Percentiles rank a stretch among this genome's conserved stretches.
Conservation (phyloP, 2,329 filamentous ascomycete genomes). For the Alternaria triticina region DNA sequence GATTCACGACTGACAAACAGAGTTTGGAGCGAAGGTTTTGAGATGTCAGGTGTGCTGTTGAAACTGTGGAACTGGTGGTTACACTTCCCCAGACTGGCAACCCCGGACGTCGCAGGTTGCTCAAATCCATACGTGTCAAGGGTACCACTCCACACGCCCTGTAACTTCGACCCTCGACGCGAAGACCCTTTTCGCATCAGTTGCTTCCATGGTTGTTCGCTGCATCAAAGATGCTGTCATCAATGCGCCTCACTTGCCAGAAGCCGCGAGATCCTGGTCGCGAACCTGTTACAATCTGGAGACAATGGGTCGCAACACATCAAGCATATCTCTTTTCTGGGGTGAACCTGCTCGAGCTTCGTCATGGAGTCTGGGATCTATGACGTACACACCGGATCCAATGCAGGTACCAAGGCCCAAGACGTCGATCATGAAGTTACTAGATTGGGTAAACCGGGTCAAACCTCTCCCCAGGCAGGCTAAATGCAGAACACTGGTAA, state of each 20-base stretch:
- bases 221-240: neutral
- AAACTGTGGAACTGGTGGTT: constrained; percentile 5
- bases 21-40: constrained; percentile 8
- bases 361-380: neutral
- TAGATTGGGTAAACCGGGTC: constrained; percentile 8
- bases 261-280: neutral
- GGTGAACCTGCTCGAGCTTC: neutral
- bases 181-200: neutral
- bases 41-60: constrained; percentile 7
- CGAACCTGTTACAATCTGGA: neutral
- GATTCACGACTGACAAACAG: neutral
- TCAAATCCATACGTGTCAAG: neutral
- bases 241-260: neutral
- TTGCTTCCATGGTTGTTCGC: constrained; percentile 8
- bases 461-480: neutral
- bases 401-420: constrained; percentile 17
- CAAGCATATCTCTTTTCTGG: constrained; percentile 5
- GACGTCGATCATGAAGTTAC: constrained; percentile 8
- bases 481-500: constrained; percentile 2
- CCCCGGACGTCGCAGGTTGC: constrained; percentile 3
- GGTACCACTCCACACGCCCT: neutral
- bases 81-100: constrained; percentile 13
- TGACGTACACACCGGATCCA: constrained; percentile 12
- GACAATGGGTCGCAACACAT: neutral
- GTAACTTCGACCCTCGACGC: neutral